phyloP scores from a whole-genome alignment of 352 stramenopile species.

The Plasmopara viticola region DNA sequence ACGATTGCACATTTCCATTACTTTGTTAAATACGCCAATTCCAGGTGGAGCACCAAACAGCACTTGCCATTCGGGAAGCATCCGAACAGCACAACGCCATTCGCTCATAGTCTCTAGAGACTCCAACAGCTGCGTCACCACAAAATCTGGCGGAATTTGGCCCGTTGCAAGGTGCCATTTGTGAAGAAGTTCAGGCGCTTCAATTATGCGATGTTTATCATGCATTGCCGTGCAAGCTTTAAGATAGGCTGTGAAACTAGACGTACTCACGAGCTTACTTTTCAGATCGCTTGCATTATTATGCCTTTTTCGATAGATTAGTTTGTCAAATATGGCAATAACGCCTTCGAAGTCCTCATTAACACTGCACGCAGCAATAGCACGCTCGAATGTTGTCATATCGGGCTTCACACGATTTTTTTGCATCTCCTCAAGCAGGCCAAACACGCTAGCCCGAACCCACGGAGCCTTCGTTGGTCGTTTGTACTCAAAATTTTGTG shows the following conservation, averaged over 20 bases:
- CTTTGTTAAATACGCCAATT: constrained; percentile 41
- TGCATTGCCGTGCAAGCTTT: constrained; percentile 23
- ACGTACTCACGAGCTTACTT: constrained; percentile 27
- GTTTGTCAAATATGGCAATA: constrained; percentile 29
- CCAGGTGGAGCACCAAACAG: constrained; percentile 39
- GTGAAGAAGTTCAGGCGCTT: constrained; percentile 29
- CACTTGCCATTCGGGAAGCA: constrained; percentile 39
- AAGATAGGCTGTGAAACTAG: constrained; percentile 38
- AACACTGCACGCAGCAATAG: constrained; percentile 34
- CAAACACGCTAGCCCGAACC: constrained; percentile 19
- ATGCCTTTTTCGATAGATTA: constrained; percentile 15
- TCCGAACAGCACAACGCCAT: constrained; percentile 40
- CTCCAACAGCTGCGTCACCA: constrained; percentile 40
- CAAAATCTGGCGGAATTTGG: constrained; percentile 19
- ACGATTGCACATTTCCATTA: constrained; percentile 65
- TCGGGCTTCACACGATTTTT: constrained; percentile 25
- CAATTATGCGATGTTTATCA: constrained; percentile 29
- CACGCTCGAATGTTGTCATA: constrained; percentile 26
- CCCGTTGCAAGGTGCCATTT: constrained; percentile 30
- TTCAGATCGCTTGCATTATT: constrained; percentile 13
- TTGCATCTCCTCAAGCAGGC: constrained; percentile 35
- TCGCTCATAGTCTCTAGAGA: constrained; percentile 38
- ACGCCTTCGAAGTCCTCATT: constrained; percentile 38
- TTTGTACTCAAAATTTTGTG: constrained; percentile 7
- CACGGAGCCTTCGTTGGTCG: constrained; percentile 19